Conservation (phyloP, 1,139 yeast genomes). For the Candida freyschussii region DNA sequence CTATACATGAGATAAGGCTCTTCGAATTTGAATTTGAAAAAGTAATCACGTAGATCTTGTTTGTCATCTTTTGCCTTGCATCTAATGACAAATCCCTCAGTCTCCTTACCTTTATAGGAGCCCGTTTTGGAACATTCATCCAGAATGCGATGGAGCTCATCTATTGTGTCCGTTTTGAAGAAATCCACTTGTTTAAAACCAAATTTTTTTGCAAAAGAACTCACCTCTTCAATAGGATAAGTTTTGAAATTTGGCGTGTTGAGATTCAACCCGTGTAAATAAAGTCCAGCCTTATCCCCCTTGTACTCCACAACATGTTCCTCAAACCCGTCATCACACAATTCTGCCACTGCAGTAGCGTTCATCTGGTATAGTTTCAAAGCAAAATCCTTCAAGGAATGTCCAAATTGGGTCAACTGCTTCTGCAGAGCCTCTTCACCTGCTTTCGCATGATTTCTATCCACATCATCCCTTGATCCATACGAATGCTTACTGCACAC, state of each 20-base stretch:
- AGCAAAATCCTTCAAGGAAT: constrained; percentile 50
- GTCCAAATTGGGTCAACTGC: constrained; percentile 44
- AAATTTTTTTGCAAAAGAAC: constrained; percentile 56
- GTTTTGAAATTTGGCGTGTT: constrained; percentile 66
- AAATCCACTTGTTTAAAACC: constrained; percentile 63
- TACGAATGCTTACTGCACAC: constrained; percentile 90
- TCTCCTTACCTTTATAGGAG: constrained; percentile 61
- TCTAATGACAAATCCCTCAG: constrained; percentile 92
- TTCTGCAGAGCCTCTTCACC: constrained; percentile 57
- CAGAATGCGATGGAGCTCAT: constrained; percentile 45
- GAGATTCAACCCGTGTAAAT: constrained; percentile 80
- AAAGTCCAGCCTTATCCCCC: constrained; percentile 68
- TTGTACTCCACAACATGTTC: constrained; percentile 86
- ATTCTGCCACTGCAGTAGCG: constrained; percentile 85
- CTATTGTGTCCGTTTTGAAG: constrained; percentile 35
- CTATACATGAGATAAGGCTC: constrained; percentile 92
- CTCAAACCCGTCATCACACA: constrained; percentile 89
- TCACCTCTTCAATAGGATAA: constrained; percentile 55
- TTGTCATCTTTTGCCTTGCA: constrained; percentile 37
- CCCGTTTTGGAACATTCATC: constrained; percentile 63
- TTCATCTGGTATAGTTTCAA: constrained; percentile 43
- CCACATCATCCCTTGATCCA: constrained; percentile 54
- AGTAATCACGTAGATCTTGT: constrained; percentile 41
- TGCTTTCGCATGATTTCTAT: constrained; percentile 67
- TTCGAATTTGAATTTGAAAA: constrained; percentile 91